Evolutionary conservation across 148 eudicot species (phyloP), one percentile per base, ranked within the genome.

Genomic region (Beta vulgaris): DNA sequence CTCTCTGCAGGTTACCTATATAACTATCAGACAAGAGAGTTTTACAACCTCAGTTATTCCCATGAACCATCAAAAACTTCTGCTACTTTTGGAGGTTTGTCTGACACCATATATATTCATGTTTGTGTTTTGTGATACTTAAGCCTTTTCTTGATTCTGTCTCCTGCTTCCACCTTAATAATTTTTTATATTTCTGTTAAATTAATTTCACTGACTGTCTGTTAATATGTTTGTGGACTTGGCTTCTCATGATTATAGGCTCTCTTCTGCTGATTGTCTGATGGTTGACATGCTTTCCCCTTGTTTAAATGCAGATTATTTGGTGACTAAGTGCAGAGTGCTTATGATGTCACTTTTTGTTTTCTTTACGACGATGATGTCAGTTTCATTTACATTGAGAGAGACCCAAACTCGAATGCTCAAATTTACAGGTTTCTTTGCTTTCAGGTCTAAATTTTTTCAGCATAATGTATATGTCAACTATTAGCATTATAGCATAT

Each of bases 361-460:
- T 79, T 96, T 96, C 93, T 96, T 96, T 86, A 96, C 99, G 34
- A 96, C 99, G 71, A 96, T 98, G 59, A 96, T 96, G 99, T 96
- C 99, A 54, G 99, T 96, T 75, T 92, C 99, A 43, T 96, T 96
- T 82, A 96, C 99, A 28, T 75, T 96, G 84, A 89, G 99, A 84
- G 99, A 96, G 86, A 96, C 99, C 21, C 99, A 96, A 82, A 92
- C 98, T 46, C 98, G 98, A 36, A 92, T 96, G 99, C 90, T 96
- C 76, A 96, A 91, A 85, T 96, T 96, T 80, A 92, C 99, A 84
- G 97, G 98, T 95, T 82, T 79, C 79, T 78, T 74, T 83, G 12
- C 55, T 66, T 68, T 44, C 0, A 35, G 6, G 8, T n/a, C 29
- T 37, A 26, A 77, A 36, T 63, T 37, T 73, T 14, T 57, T 35